These are phyloP conservation scores for Lyophyllum semitale DNA, from an alignment of 768 basidiomycete genomes.

Conservation along the genomic window DNA sequence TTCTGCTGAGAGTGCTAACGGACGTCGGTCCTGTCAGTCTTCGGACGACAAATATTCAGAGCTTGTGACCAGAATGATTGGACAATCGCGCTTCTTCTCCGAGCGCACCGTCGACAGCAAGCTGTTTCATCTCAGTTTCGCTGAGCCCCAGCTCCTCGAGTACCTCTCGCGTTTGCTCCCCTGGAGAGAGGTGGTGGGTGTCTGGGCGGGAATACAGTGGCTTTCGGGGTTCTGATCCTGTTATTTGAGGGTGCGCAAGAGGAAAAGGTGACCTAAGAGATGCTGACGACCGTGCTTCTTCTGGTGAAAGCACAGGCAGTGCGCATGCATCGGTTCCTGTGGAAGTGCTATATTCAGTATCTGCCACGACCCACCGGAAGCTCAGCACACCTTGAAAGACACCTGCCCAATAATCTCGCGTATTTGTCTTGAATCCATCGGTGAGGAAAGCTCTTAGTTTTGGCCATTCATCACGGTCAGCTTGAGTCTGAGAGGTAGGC, in stretches of 20 bases:
- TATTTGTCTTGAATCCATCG: slow-evolving; percentile 59
- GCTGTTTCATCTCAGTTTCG: slow-evolving; percentile 35
- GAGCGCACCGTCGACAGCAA: slow-evolving; percentile 51
- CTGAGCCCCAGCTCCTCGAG: slow-evolving; percentile 53
- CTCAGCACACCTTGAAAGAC: slow-evolving; percentile 60
- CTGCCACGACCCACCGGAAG: not conserved
- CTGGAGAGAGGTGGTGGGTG: slow-evolving; percentile 39
- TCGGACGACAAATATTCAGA: no score
- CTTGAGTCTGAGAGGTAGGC: slow-evolving; percentile 49
- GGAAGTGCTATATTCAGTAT: not conserved
- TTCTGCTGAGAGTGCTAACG: no score
- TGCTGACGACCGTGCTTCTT: slow-evolving; percentile 55
- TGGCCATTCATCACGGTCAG: slow-evolving; percentile 55
- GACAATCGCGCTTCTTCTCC: slow-evolving; percentile 28
- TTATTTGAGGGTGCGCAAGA: slow-evolving; percentile 51
- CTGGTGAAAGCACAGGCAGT: slow-evolving; percentile 64
- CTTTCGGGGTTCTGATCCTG: slow-evolving; percentile 23
- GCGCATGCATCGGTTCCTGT: slow-evolving; percentile 73
- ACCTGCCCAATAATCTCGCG: slow-evolving; percentile 69
- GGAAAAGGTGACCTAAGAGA: slow-evolving; percentile 41
- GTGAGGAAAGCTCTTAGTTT: slow-evolving; percentile 56
- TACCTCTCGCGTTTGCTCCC: slow-evolving; percentile 55
- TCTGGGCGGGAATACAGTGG: slow-evolving; percentile 5
- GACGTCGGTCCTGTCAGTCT: no score
- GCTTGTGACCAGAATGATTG: slow-evolving; percentile 17